Evolutionary conservation across 106 monocot species (phyloP).

Genomic region (Apostasia shenzhenica): DNA sequence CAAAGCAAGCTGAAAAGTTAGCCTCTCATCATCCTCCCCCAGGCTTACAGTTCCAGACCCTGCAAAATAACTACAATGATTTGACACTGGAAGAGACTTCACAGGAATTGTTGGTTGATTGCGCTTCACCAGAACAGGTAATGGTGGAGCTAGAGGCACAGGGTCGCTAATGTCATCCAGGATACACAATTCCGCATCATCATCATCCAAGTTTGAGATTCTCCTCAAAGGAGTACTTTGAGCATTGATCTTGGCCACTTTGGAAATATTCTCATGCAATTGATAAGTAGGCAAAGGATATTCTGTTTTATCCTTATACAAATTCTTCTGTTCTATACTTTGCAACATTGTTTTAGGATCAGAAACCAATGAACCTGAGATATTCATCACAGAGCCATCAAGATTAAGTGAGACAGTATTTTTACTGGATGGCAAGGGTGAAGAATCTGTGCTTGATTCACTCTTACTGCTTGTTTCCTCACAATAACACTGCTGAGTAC

Average conservation of each 20-base stretch:
- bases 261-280: conserved; percentile 10
- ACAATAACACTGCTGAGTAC: conserved; percentile 12
- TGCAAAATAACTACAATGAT: conserved; percentile 14
- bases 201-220: conserved; percentile 24
- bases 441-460: conserved; percentile 62
- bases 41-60: conserved; percentile 21
- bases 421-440: conserved; percentile 29
- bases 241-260: neutral
- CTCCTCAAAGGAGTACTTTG: conserved; percentile 11
- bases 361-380: conserved; percentile 13
- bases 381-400: conserved; percentile 15
- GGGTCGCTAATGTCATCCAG: conserved; percentile 52
- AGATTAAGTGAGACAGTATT: conserved; percentile 15
- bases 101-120: neutral
- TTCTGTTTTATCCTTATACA: conserved; percentile 14
- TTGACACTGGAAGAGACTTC: conserved; percentile 6
- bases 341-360: conserved; percentile 12
- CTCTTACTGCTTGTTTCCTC: conserved; percentile 22
- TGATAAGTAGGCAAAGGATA: conserved; percentile 9
- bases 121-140: no score
- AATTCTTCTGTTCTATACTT: conserved; percentile 12
- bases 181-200: conserved; percentile 54
- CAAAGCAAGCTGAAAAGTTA: conserved; percentile 62
- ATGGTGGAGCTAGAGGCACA: neutral
- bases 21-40: conserved; percentile 53